Base-by-base conservation (phyloP, 177 flowering plant genomes). In the Vitis hybrid region DNA sequence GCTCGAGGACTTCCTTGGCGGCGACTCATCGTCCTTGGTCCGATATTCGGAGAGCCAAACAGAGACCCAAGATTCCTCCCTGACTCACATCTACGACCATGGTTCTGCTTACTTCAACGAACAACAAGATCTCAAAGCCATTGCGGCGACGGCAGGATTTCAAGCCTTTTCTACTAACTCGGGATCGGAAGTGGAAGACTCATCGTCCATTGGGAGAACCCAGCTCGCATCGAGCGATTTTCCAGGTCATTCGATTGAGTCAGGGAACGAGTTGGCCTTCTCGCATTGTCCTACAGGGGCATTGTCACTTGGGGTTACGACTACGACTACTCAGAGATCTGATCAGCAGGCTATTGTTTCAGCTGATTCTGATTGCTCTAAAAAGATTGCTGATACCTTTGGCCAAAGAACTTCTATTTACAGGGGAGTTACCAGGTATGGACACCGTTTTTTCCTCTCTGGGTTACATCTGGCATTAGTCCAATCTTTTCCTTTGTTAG, bases 371-470 rank as follows among this genome's bases (percentile, higher is more conserved):
- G 85, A 86, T 54, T 26, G 72, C 54, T 56, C 78, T 9, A 91
- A 87, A 85, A 91, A 86, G 75, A 57, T 85, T 2, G 72, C 82
- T 51, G 97, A 91, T 60, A 86, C 91, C 10, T 88, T 91, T 70
- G 94, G 97, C n/a, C 97, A 91, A 75, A 81, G 97, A 70, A 91
- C 97, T 17, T 91, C 97, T 2, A 85, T 89, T 69, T 91, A 89
- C 86, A 78, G 97, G 79, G 97, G 97, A 1, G 97, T 91, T 26
- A 91, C 97, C 0, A 85, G 94, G 97, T 86, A 77, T 0, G 48
- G 48, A 7, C 4, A 30, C 32, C 32, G 32, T 30, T 30, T 30
- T 30, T 30, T 30, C 30, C 78, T 30, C 32, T 30, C 32, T 30
- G 32, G 32, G 32, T 0, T 30, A 30, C 32, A 30, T 30, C 32